Evolutionary conservation across 352 stramenopile genomes (phyloP).

Genomic region (Globisporangium alternatum): DNA sequence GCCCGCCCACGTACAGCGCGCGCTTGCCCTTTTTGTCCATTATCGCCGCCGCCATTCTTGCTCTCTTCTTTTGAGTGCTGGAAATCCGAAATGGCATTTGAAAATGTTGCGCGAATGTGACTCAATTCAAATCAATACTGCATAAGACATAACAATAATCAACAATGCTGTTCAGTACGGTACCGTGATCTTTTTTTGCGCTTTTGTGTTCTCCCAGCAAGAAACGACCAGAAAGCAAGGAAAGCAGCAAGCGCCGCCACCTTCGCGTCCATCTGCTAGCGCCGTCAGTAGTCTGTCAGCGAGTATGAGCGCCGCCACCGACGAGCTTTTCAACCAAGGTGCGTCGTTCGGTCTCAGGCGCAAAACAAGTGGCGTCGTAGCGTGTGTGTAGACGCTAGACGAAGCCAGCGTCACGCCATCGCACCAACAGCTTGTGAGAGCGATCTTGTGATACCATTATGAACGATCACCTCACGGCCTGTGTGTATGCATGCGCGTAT

Average conservation of each 20-base stretch:
- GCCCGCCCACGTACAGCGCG: slow-evolving; percentile 88
- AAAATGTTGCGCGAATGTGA: slow-evolving; percentile 10
- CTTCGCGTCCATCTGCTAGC: slow-evolving; percentile 3
- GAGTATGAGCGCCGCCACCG: slow-evolving; percentile 75
- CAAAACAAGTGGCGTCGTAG: neutral
- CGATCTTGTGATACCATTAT: slow-evolving; percentile 3
- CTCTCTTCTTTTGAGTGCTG: neutral
- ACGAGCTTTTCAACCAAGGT: slow-evolving; percentile 87
- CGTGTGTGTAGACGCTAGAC: neutral
- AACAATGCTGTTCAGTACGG: neutral
- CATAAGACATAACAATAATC: neutral
- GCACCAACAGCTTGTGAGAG: neutral
- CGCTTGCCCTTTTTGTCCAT: slow-evolving; percentile 58
- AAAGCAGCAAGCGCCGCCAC: slow-evolving; percentile 4
- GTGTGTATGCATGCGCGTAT: neutral
- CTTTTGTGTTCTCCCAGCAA: slow-evolving; percentile 11
- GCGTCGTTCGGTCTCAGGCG: neutral
- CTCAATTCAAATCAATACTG: neutral
- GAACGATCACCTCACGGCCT: neutral
- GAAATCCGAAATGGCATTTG: neutral
- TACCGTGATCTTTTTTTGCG: slow-evolving; percentile 19
- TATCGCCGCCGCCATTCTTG: slow-evolving; percentile 21
- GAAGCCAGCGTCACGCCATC: neutral
- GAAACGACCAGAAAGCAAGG: slow-evolving; percentile 16
- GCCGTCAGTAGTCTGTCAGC: slow-evolving; percentile 2